Percentiles rank a stretch among this genome's conserved stretches.
phyloP scores from a whole-genome alignment of 129 eudicot genomes.

The Pseudognaphalium luteoalbum region DNA sequence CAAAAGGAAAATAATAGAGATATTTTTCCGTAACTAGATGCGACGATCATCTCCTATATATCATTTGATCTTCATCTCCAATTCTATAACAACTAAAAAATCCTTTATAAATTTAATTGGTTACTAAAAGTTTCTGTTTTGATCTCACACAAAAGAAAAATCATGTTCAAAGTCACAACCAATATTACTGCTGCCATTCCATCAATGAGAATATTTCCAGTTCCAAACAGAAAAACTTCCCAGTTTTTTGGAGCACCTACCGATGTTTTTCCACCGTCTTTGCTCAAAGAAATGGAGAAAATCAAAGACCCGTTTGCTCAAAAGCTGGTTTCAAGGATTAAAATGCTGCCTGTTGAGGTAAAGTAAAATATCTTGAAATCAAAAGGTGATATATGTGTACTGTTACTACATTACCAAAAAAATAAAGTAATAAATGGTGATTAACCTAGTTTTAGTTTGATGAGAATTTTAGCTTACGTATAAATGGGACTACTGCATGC shows the following conservation, averaged over 20 bases:
- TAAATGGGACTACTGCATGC: neutral
- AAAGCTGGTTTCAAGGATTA: conserved; percentile 66
- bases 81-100: neutral
- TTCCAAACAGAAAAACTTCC: conserved; percentile 20
- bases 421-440: neutral
- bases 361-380: neutral
- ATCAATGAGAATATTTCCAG: conserved; percentile 12
- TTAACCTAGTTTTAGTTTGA: too few relatives aligned
- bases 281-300: conserved; percentile 61
- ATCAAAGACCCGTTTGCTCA: conserved; percentile 68
- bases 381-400: neutral
- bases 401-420: neutral
- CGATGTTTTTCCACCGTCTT: conserved; percentile 57
- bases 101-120: neutral
- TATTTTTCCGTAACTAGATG: too few relatives aligned
- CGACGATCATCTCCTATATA: too few relatives aligned
- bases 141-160: neutral
- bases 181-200: conserved; percentile 30
- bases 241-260: conserved; percentile 42
- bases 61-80: neutral
- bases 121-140: neutral
- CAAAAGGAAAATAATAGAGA: too few relatives aligned
- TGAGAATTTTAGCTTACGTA: too few relatives aligned
- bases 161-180: conserved; percentile 31
- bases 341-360: conserved; percentile 71